A percentile compares a stretch with the other conserved stretches of the same genome.
Evolutionary conservation across 78 protist species (phyloP).

Genomic region (Chrysochromulina parva): DNA sequence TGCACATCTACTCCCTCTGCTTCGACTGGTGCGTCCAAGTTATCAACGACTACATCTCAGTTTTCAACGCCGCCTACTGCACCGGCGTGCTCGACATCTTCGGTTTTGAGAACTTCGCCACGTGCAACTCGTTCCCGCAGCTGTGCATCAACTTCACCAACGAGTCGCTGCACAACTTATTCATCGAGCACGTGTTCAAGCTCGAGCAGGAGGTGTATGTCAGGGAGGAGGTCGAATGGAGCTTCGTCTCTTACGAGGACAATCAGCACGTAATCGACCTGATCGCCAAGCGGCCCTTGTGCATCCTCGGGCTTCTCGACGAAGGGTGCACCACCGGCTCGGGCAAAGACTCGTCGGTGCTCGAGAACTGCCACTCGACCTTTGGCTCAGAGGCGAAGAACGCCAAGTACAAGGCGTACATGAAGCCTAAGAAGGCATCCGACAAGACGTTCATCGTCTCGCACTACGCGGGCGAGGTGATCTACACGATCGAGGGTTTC

Average conservation of each 20-base stretch:
- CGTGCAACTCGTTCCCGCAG: constrained; percentile 87
- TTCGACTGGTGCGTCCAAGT: constrained; percentile 80
- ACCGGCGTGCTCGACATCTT: constrained; percentile 90
- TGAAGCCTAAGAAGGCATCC: background rate
- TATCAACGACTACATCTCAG: background rate
- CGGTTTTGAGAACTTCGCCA: constrained; percentile 90
- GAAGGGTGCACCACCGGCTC: constrained; percentile 17
- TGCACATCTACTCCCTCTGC: constrained; percentile 88
- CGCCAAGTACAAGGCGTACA: background rate
- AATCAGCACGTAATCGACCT: constrained; percentile 39
- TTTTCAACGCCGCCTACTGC: background rate
- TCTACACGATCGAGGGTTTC: constrained; percentile 77
- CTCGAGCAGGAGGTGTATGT: constrained; percentile 81
- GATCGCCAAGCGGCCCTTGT: background rate
- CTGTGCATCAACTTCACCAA: constrained; percentile 92
- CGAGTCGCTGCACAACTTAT: constrained; percentile 69
- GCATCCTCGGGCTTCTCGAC: constrained; percentile 35
- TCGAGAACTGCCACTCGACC: background rate
- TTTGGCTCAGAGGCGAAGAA: background rate
- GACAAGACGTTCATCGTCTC: constrained; percentile 28
- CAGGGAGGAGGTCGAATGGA: constrained; percentile 70
- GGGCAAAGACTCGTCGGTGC: background rate
- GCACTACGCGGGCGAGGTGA: constrained; percentile 94
- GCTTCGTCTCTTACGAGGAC: constrained; percentile 74
- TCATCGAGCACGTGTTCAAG: constrained; percentile 23